These are phyloP conservation scores for Jaltomata sinuosa DNA, from an alignment of 257 asterid species.

Conservation along the genomic window DNA sequence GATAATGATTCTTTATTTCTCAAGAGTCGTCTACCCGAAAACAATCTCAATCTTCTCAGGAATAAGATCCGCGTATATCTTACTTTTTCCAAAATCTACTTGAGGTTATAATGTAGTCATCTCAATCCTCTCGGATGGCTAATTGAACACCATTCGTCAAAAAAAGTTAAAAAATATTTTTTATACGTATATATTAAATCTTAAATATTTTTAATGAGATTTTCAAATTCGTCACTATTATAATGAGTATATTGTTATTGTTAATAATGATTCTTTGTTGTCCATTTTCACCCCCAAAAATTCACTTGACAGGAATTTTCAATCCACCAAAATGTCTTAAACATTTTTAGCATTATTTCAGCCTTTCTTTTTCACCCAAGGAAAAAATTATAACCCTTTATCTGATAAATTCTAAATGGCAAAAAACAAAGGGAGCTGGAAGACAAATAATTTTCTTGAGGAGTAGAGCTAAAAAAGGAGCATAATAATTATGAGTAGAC, in stretches of 20 bases:
- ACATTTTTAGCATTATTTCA: background rate
- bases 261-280: background rate
- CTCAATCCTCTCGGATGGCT: too few species aligned
- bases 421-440: background rate
- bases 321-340: conserved; percentile 5
- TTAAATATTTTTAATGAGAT: too few species aligned
- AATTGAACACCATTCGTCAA: too few species aligned
- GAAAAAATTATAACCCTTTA: background rate
- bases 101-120: too few species aligned
- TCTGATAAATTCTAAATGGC: background rate
- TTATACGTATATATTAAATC: too few species aligned
- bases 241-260: background rate
- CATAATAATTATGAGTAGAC: conserved; percentile 17
- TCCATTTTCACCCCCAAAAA: background rate
- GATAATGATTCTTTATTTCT: background rate
- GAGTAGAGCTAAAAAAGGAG: background rate
- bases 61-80: background rate
- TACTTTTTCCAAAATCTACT: too few species aligned
- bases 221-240: background rate
- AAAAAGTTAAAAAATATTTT: too few species aligned
- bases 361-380: background rate
- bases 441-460: background rate
- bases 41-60: background rate
- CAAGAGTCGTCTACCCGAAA: too few species aligned
- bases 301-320: background rate